Conservation (phyloP, 495 filamentous ascomycete genomes). For the Penicillium desertorum region DNA sequence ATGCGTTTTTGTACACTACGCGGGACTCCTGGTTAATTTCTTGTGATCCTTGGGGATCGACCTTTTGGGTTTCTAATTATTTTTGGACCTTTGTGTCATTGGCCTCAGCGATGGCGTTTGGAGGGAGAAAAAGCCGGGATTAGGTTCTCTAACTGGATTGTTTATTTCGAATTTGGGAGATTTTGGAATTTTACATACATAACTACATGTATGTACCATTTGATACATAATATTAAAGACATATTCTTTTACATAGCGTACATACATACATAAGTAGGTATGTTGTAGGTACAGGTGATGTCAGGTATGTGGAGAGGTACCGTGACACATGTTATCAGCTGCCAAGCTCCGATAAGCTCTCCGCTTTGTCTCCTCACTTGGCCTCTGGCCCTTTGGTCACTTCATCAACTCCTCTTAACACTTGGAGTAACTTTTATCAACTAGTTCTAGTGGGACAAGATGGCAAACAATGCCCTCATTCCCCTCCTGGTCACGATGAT, state of each 20-base stretch:
- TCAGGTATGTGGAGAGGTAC: neutral
- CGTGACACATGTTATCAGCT: constrained; percentile 14
- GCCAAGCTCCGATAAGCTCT: constrained; percentile 11
- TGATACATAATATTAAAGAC: neutral
- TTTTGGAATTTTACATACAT: neutral
- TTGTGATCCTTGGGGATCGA: neutral
- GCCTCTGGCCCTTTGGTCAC: neutral
- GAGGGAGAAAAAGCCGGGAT: constrained; percentile 25
- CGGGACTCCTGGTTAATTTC: constrained; percentile 20
- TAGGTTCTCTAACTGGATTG: neutral
- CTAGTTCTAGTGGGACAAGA: constrained; percentile 24
- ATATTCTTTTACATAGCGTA: too few relatives aligned
- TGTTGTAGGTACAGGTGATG: neutral
- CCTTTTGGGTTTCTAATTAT: constrained; percentile 5
- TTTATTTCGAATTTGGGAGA: neutral
- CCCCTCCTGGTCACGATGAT: constrained; percentile 90
- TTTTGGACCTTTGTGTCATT: constrained; percentile 14
- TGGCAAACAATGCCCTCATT: constrained; percentile 62
- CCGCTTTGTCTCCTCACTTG: constrained; percentile 17
- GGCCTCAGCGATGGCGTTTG: constrained; percentile 40
- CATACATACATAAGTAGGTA: too few relatives aligned
- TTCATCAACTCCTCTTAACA: neutral
- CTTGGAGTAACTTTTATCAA: neutral
- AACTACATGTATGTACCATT: neutral
- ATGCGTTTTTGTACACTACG: constrained; percentile 31